Conservation (phyloP, 345 rosid species). For the Pugionium dolabratum region DNA sequence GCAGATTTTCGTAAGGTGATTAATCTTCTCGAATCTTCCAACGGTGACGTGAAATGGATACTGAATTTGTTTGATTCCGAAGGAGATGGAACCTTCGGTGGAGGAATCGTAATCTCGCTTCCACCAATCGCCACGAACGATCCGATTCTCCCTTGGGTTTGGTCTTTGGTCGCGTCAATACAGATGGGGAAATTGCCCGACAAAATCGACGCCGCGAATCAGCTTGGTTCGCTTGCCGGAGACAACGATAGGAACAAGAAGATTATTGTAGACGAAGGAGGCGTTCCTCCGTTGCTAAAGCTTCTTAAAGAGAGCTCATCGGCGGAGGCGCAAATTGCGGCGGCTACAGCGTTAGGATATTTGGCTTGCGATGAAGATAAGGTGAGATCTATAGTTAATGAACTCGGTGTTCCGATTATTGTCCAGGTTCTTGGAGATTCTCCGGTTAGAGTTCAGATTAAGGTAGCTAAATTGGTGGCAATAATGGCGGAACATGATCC, state of each 20-base stretch:
- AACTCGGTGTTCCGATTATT: conserved; percentile 61
- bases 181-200: conserved; percentile 57
- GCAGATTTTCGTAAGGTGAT: conserved; percentile 72
- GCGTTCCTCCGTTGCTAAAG: conserved; percentile 63
- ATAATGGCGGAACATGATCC: conserved; percentile 73
- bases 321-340: conserved; percentile 75
- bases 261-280: conserved; percentile 87
- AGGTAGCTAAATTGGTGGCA: conserved; percentile 64
- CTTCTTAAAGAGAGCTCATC: conserved; percentile 63
- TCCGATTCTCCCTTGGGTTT: conserved; percentile 88
- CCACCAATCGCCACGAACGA: conserved; percentile 92
- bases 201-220: conserved; percentile 75
- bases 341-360: conserved; percentile 44
- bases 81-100: conserved; percentile 45
- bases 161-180: conserved; percentile 69
- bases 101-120: conserved; percentile 61
- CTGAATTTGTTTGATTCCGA: conserved; percentile 56
- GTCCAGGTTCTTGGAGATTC: conserved; percentile 70
- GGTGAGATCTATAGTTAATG: conserved; percentile 55
- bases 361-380: conserved; percentile 66
- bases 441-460: conserved; percentile 66
- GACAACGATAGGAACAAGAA: conserved; percentile 88
- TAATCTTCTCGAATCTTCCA: conserved; percentile 69
- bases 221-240: conserved; percentile 61
- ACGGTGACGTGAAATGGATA: conserved; percentile 85